A percentile compares a stretch with the other conserved stretches of the same genome.
phyloP scores from a whole-genome alignment of 768 basidiomycete species.

The Hypholoma sublateritium region DNA sequence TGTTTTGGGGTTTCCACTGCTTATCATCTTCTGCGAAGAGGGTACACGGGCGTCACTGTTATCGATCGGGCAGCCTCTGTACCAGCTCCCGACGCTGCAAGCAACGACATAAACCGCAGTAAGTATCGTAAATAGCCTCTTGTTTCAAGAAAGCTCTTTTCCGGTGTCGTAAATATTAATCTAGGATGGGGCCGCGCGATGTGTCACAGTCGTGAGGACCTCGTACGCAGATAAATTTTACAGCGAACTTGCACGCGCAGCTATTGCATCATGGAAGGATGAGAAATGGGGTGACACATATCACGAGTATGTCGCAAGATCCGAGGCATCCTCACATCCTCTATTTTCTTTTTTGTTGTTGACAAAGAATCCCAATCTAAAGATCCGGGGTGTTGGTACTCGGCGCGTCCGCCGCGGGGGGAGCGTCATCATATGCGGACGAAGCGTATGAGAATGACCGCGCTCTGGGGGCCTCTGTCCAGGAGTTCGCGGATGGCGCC shows the following conservation, averaged over 20 bases:
- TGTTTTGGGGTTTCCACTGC: slow-evolving; percentile 90
- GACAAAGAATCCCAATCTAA: slow-evolving; percentile 2
- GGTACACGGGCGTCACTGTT: slow-evolving; percentile 70
- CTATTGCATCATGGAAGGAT: slow-evolving; percentile 76
- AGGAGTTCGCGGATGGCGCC: slow-evolving; percentile 33
- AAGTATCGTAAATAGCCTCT: slow-evolving; percentile 10
- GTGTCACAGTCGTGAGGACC: slow-evolving; percentile 62
- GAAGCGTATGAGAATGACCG: slow-evolving; percentile 64
- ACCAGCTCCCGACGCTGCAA: slow-evolving; percentile 83
- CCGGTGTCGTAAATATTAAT: not conserved
- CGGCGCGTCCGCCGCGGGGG: slow-evolving; percentile 30
- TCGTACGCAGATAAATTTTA: slow-evolving; percentile 74
- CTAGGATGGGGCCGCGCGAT: not conserved
- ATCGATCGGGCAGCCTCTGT: slow-evolving; percentile 68
- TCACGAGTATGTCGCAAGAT: slow-evolving; percentile 64
- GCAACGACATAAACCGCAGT: slow-evolving; percentile 55
- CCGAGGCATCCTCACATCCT: slow-evolving; percentile 6
- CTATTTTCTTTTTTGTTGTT: slow-evolving; percentile 1
- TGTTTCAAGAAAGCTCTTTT: not conserved
- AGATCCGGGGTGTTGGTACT: slow-evolving; percentile 74
- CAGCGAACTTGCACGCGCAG: slow-evolving; percentile 68
- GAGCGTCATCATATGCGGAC: slow-evolving; percentile 41
- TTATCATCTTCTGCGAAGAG: slow-evolving; percentile 67
- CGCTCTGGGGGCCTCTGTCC: slow-evolving; percentile 51
- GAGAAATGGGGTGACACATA: slow-evolving; percentile 72